phyloP scores from a whole-genome alignment of 108 stramenopile genomes.

The Skeletonema grethae region DNA sequence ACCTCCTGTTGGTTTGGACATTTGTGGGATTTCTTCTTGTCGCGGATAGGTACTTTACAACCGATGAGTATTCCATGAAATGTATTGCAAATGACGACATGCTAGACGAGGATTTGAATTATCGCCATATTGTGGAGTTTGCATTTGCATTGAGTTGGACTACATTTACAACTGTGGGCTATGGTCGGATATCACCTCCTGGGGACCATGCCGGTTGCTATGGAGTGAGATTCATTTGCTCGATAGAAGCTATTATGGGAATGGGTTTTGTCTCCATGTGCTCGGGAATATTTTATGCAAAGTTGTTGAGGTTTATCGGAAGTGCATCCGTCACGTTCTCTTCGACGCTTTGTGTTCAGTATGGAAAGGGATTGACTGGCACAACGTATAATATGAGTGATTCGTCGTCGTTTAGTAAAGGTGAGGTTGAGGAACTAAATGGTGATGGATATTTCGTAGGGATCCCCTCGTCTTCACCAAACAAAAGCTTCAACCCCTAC shows the following conservation, averaged over 20 bases:
- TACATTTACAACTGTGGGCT: slow-evolving; percentile 27
- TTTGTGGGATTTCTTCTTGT: slow-evolving; percentile 20
- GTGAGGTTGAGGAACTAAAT: neutral
- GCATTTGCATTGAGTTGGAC: slow-evolving; percentile 41
- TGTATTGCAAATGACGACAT: neutral
- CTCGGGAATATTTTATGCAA: slow-evolving; percentile 30
- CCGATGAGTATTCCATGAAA: neutral
- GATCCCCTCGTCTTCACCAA: neutral
- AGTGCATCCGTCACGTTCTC: slow-evolving; percentile 34
- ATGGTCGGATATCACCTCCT: slow-evolving; percentile 21
- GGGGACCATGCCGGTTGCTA: slow-evolving; percentile 34
- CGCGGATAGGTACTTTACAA: slow-evolving; percentile 1
- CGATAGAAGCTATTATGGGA: slow-evolving; percentile 35
- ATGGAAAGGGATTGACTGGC: slow-evolving; percentile 33
- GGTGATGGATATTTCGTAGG: neutral
- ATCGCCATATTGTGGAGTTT: slow-evolving; percentile 16
- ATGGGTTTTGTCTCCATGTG: slow-evolving; percentile 31
- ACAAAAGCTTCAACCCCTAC: slow-evolving; percentile 7
- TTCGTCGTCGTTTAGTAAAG: neutral
- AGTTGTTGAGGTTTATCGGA: slow-evolving; percentile 16
- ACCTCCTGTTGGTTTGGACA: slow-evolving; percentile 14
- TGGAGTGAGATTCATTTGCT: slow-evolving; percentile 19
- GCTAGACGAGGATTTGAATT: slow-evolving; percentile 1
- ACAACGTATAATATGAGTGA: neutral
- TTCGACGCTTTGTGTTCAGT: slow-evolving; percentile 38